A percentile compares a stretch with the other conserved stretches of the same genome.
These are phyloP conservation scores for Russula foetens DNA, from an alignment of 768 basidiomycete genomes.

Conservation along the genomic window DNA sequence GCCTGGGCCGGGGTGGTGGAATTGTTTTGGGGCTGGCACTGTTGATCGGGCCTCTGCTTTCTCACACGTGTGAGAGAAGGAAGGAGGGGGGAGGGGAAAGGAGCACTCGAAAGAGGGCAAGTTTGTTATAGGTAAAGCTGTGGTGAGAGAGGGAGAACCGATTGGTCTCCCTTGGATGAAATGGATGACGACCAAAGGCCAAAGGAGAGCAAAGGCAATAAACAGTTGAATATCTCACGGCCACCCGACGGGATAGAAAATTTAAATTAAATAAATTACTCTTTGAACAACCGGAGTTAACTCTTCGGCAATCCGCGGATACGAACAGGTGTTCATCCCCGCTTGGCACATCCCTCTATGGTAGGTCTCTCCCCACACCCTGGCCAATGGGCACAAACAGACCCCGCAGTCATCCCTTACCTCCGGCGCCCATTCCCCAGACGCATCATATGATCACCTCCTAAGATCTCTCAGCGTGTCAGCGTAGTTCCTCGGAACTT, in stretches of 20 bases:
- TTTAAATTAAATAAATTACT: not conserved
- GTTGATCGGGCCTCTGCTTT: not conserved
- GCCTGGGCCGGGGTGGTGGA: not conserved
- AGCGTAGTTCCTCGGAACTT: not conserved
- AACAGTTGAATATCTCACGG: not conserved
- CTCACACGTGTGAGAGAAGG: not conserved
- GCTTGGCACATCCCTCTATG: not conserved
- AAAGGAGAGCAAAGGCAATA: not conserved
- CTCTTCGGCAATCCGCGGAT: constrained; percentile 7
- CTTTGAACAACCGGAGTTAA: not conserved
- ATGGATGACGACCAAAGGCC: constrained; percentile 6
- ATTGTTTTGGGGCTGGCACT: not conserved
- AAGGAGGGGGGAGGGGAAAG: not conserved
- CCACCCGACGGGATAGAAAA: not conserved
- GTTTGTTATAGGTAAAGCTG: not conserved
- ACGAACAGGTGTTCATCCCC: not conserved
- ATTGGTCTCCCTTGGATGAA: not conserved
- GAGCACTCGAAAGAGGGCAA: not conserved
- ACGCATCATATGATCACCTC: constrained; percentile 11
- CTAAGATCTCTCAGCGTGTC: not conserved
- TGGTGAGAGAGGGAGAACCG: constrained; percentile 2
- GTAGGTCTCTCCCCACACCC: not conserved
- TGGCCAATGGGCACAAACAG: not conserved
- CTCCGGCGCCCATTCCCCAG: constrained; percentile 7
- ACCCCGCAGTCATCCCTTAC: not conserved